A percentile compares a stretch with the other conserved stretches of the same genome.
These are phyloP conservation scores for Apiotrichum siamense DNA, from an alignment of 1,284 basidiomycete genomes.

Conservation along the genomic window DNA sequence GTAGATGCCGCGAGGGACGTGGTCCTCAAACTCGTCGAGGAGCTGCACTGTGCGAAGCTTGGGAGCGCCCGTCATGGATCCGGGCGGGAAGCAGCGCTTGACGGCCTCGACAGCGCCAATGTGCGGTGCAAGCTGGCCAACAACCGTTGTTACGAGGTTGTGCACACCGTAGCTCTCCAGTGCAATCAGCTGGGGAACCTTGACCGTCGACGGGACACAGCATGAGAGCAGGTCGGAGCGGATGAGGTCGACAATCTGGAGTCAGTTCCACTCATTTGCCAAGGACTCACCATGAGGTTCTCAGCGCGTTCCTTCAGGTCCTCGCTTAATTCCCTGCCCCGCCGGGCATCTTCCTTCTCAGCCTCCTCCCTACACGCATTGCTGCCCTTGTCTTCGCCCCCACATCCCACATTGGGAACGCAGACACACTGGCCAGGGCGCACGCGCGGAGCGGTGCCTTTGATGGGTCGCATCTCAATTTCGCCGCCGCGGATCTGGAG, in stretches of 20 bases:
- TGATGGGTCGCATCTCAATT: slow-evolving; percentile 88
- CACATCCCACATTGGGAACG: slow-evolving; percentile 20
- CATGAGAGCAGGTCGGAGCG: slow-evolving; percentile 77
- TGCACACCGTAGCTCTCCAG: slow-evolving; percentile 95
- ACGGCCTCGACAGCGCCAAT: slow-evolving; percentile 65
- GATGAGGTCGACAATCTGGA: slow-evolving; percentile 84
- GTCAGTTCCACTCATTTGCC: neutral
- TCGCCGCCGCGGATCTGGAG: slow-evolving; percentile 57
- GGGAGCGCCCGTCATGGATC: slow-evolving; percentile 96
- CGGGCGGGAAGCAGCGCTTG: slow-evolving; percentile 75
- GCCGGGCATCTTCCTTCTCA: slow-evolving; percentile 38
- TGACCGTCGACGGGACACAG: slow-evolving; percentile 64
- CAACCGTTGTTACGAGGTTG: slow-evolving; percentile 92
- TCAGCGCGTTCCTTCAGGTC: slow-evolving; percentile 92
- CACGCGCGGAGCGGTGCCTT: slow-evolving; percentile 61
- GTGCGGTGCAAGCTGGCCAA: slow-evolving; percentile 55
- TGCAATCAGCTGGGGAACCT: slow-evolving; percentile 76
- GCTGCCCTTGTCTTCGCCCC: slow-evolving; percentile 22
- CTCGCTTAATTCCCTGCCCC: slow-evolving; percentile 54
- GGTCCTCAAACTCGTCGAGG: slow-evolving; percentile 70
- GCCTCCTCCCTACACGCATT: slow-evolving; percentile 27
- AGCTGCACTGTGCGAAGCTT: slow-evolving; percentile 91
- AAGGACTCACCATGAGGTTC: slow-evolving; percentile 69
- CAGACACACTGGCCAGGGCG: slow-evolving; percentile 41
- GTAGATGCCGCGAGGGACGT: slow-evolving; percentile 66